Base-by-base conservation (phyloP, 139 green algal species). In the Auxenochlorella pyrenoidosa region DNA sequence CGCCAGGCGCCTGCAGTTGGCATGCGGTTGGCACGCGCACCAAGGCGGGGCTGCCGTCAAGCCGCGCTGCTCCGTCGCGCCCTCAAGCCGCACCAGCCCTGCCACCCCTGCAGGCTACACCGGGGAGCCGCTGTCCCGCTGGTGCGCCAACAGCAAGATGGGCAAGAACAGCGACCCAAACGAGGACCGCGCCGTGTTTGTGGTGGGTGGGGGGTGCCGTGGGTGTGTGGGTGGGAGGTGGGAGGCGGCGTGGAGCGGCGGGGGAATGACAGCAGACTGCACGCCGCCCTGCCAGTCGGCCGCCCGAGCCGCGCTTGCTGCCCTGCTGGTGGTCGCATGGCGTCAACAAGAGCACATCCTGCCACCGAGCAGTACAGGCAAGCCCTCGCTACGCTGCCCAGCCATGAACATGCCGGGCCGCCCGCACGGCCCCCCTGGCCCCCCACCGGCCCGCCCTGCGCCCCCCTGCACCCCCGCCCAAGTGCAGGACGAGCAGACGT, bases 181-280 rank as follows among this genome's bases (percentile, higher is more conserved):
- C 21, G 96, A 98, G 90, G 90, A 28, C 28, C 86, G 95, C 0
- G 95, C 86, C 0, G 94, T 98, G 19, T 98, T 98, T 92, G 96
- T 98, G 88, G 93, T 85, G 80, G 30, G 80, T 43, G 32, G 75
- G 5, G 22, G 32, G n/a, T n/a, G n/a, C n/a, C 36, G 21, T 10
- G n/a, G 36, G 15, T 34, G 34, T 1, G 19, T 24, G 34, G 19
- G 36, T 5, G 15, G 71, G 36, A 26, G 19, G 1, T 3, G 34
- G 21, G 13, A 34, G 5, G 34, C 12, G 1, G 66, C 32, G n/a
- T n/a, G n/a, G n/a, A n/a, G n/a, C n/a, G n/a, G n/a, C n/a, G n/a
- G n/a, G n/a, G n/a, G n/a, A n/a, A n/a, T n/a, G n/a, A n/a, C n/a
- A n/a, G n/a, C n/a, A n/a, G n/a, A n/a, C n/a, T n/a, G 47, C 47